Evolutionary conservation across 2,329 filamentous ascomycete genomes (phyloP).

Genomic region (Beauveria australis): DNA sequence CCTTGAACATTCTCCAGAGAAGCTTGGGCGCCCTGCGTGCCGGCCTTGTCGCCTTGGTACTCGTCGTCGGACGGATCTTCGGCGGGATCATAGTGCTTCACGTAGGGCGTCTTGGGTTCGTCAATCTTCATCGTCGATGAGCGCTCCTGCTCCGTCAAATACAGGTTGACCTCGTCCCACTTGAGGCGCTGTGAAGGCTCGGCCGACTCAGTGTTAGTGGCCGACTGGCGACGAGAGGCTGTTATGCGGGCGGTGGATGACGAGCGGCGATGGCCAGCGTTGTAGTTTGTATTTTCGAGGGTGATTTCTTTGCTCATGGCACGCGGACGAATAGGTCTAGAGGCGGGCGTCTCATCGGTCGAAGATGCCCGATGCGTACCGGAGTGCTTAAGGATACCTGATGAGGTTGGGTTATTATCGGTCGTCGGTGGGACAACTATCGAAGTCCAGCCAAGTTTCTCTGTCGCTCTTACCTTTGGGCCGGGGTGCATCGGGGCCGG

Average conservation of each 20-base stretch:
- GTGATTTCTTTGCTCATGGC: slow-evolving; percentile 74
- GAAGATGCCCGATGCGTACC: slow-evolving; percentile 50
- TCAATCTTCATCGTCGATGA: slow-evolving; percentile 97
- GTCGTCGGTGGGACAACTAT: no score
- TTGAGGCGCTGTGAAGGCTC: slow-evolving; percentile 68
- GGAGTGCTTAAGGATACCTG: slow-evolving; percentile 92
- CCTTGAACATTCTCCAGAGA: slow-evolving; percentile 21
- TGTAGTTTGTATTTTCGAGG: slow-evolving; percentile 87
- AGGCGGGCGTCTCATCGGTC: slow-evolving; percentile 18
- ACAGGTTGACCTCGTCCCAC: slow-evolving; percentile 98
- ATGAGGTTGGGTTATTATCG: not conserved
- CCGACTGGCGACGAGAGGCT: slow-evolving; percentile 66
- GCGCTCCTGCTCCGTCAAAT: slow-evolving; percentile 92
- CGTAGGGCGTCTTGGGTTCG: slow-evolving; percentile 96
- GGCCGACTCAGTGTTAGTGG: slow-evolving; percentile 36
- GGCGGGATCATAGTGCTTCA: slow-evolving; percentile 78
- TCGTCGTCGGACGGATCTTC: slow-evolving; percentile 83
- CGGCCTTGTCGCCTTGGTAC: slow-evolving; percentile 31
- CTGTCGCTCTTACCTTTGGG: slow-evolving; percentile 33
- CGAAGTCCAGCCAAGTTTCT: not conserved
- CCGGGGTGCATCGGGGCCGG: slow-evolving; percentile 31
- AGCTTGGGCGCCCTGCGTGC: slow-evolving; percentile 12
- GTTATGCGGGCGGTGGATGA: slow-evolving; percentile 56
- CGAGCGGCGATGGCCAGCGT: slow-evolving; percentile 82
- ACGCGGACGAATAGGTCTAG: slow-evolving; percentile 35